Evolutionary conservation across 2,329 filamentous ascomycete genomes (phyloP), one percentile per base, ranked within the genome.

Genomic region (Myotisia sp.): DNA sequence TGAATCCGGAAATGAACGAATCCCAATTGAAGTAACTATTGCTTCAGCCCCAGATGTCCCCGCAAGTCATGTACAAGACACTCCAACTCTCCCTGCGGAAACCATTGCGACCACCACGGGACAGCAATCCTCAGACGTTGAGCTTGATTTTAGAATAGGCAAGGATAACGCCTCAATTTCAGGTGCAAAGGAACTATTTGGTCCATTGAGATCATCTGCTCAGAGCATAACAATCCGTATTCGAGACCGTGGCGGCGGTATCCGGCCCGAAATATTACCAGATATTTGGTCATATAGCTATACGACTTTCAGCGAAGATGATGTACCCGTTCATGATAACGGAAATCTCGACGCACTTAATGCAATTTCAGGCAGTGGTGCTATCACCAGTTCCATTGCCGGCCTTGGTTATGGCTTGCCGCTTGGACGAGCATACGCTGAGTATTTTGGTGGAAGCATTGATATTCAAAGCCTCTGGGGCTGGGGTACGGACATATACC

Each of bases 261-360:
- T 98, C 37, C 71, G 76, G 1, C 82, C 86, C 0, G 81, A 86
- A 10, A 77, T 90, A 18, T 62, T 90, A 21, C 76, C 78, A 3
- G 78, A 87, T 45, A 86, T 98, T 38, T 98, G 90, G 86, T 86
- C 85, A 5, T 98, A 95, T 55, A 90, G 82, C 42, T 98, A 94
- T 55, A 94, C 87, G 13, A 98, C 90, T 0, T 95, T 95, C 56
- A 78, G 74, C 37, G 82, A 83, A 14, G 69, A 77, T 35, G 58
- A 71, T 44, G 51, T 65, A 46, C 49, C 60, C 3, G 47, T 57
- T 4, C 55, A 59, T 2, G 58, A 71, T 41, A 64, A 71, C 37
- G 58, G 61, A 9, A 66, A 64, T 30, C 67, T 74, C 51, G 76
- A 81, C 49, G 81, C 79, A 0, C 60, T 94, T 41, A 79, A 77